phyloP scores from a whole-genome alignment of 169 alveolate species.

The Theileria orientalis region DNA sequence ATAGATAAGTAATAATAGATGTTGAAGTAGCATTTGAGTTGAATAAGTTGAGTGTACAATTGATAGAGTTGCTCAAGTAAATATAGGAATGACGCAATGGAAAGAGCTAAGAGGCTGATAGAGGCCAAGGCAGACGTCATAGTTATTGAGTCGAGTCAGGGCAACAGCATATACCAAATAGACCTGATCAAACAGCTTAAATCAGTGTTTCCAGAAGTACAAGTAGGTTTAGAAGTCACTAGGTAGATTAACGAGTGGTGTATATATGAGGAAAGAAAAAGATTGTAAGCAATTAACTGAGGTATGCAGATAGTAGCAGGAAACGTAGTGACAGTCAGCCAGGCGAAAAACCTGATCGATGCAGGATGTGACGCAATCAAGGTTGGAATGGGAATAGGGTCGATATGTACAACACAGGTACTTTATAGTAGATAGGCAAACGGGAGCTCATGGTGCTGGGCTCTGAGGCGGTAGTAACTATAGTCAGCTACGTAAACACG shows the following conservation, averaged over 20 bases:
- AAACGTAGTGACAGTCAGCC: constrained; percentile 89
- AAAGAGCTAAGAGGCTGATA: constrained; percentile 61
- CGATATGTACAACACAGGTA: constrained; percentile 92
- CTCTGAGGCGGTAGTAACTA: no score
- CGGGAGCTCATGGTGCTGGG: no score
- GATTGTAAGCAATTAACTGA: no score
- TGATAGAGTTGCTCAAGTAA: not conserved
- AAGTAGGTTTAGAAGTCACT: no score
- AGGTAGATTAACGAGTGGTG: no score
- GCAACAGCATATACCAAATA: constrained; percentile 86
- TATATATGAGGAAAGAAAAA: no score
- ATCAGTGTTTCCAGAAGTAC: constrained; percentile 71
- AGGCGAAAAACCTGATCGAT: constrained; percentile 82
- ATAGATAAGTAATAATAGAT: not conserved
- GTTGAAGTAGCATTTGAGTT: not conserved
- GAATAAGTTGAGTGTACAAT: not conserved
- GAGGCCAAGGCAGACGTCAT: constrained; percentile 77
- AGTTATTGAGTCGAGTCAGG: constrained; percentile 92
- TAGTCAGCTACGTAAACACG: no score
- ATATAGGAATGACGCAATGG: constrained; percentile 55
- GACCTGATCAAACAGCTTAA: constrained; percentile 85
- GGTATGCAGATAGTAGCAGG: constrained; percentile 90
- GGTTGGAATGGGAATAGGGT: constrained; percentile 95
- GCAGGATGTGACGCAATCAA: constrained; percentile 88
- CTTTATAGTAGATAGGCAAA: no score